phyloP scores from a whole-genome alignment of 106 monocot genomes.

The Cymbidium sinense region DNA sequence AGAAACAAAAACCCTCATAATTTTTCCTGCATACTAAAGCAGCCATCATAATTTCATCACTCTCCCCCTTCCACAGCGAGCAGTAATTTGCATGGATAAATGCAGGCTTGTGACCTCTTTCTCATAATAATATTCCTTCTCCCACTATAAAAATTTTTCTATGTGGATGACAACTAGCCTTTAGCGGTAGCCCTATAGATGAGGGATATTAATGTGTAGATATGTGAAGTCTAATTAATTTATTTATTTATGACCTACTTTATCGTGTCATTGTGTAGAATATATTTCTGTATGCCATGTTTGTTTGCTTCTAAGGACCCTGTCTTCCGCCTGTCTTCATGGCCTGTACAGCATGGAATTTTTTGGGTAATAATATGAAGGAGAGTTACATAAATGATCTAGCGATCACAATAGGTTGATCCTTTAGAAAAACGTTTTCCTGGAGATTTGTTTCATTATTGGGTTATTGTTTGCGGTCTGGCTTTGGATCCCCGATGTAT shows the following conservation, averaged over 20 bases:
- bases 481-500: slow-evolving; percentile 9
- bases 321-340: not conserved
- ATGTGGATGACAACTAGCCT: not conserved
- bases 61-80: not conserved
- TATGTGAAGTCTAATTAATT: not conserved
- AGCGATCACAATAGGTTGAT: not conserved
- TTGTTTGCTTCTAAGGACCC: slow-evolving; percentile 8
- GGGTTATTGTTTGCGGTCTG: not conserved
- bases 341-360: slow-evolving; percentile 7
- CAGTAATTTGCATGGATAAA: slow-evolving; percentile 24
- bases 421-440: slow-evolving; percentile 8
- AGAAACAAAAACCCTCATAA: slow-evolving; percentile 15
- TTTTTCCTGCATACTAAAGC: slow-evolving; percentile 5
- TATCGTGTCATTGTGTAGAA: not conserved
- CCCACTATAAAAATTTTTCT: not conserved
- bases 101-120: not conserved
- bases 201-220: not conserved
- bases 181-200: not conserved
- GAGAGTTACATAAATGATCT: not conserved
- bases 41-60: slow-evolving; percentile 13
- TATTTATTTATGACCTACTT: not conserved
- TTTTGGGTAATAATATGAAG: slow-evolving; percentile 2
- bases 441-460: slow-evolving; percentile 2
- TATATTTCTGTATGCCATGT: not conserved
- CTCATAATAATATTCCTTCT: not conserved